Evolutionary conservation across 495 filamentous ascomycete species (phyloP), one percentile per base, ranked within the genome.

Genomic region (Hypomontagnella monticulosa): DNA sequence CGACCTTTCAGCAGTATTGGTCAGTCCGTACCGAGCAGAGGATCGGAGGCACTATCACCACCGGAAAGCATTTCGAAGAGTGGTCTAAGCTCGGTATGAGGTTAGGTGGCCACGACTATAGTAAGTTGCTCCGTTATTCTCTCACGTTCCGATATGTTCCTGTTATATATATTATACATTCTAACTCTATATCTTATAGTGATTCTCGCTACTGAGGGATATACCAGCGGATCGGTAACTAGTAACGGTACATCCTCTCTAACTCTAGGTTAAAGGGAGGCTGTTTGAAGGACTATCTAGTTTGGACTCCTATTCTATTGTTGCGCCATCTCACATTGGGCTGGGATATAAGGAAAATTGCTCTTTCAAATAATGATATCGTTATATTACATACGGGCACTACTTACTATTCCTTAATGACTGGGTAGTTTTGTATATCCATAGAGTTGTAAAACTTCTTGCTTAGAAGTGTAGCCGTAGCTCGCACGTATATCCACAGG

Each of bases 1-100:
- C 79, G 7, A 89, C 85, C 34, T 89, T 89, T 63, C 76, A 80
- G 58, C 87, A 89, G 77, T 89, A 81, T 71, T 88, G 85, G 75
- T 86, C 83, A 0, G 80, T 88, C 38, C 83, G 87, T 14, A 76
- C 77, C 32, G 74, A 75, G 32, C 82, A 84, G 71, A 80, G 87
- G 11, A 76, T 76, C 4, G 76, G 83, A 4, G 87, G 87, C 0
- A 85, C 80, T 1, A 75, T 84, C 23, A 75, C 70, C 0, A 74
- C 70, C 10, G 60, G 76, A 20, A 84, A 82, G 64, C 87, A 89
- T 69, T 89, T 87, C 61, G 79, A 86, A 57, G 82, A 81, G 12
- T 89, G 87, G 86, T 55, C 74, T 4, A 75, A 72, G 37, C 42
- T 64, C 4, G 77, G 81, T 1, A 77, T 88, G 81, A 70, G 69